Conservation (phyloP, 2,329 filamentous ascomycete species). For the Dactylonectria estremocensis region DNA sequence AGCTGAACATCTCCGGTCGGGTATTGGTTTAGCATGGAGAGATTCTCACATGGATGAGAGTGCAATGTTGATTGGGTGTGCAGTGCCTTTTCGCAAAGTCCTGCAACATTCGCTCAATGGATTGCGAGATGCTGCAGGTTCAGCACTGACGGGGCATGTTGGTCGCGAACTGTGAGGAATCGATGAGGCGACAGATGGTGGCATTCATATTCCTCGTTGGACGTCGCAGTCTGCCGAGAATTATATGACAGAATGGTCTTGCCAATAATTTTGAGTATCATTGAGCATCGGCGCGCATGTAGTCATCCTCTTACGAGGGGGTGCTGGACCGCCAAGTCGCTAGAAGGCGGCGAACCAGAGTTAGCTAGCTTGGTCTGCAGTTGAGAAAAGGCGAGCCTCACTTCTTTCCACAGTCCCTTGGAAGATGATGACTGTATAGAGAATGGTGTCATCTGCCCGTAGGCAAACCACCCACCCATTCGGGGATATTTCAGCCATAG, state of each 20-base stretch:
- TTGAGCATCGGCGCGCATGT: not conserved
- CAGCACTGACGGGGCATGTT: too few species aligned
- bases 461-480: too few species aligned
- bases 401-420: not conserved
- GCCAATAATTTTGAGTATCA: too few species aligned
- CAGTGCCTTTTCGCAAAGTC: not conserved
- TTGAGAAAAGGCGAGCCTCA: not conserved
- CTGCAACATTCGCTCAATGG: not conserved
- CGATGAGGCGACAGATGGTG: too few species aligned
- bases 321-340: not conserved
- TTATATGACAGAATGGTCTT: too few species aligned
- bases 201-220: too few species aligned
- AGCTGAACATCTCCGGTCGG: not conserved
- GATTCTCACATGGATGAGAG: not conserved
- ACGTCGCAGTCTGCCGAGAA: too few species aligned
- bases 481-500: not conserved
- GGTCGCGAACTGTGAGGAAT: too few species aligned
- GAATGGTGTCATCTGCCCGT: not conserved
- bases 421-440: not conserved
- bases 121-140: not conserved
- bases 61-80: not conserved
- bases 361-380: slow-evolving; percentile 3
- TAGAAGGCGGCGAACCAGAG: not conserved
- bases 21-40: not conserved
- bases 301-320: not conserved